Evolutionary conservation across 176 grass and related monocot species (phyloP), one percentile per base, ranked within the genome.

Genomic region (Zizania latifolia): DNA sequence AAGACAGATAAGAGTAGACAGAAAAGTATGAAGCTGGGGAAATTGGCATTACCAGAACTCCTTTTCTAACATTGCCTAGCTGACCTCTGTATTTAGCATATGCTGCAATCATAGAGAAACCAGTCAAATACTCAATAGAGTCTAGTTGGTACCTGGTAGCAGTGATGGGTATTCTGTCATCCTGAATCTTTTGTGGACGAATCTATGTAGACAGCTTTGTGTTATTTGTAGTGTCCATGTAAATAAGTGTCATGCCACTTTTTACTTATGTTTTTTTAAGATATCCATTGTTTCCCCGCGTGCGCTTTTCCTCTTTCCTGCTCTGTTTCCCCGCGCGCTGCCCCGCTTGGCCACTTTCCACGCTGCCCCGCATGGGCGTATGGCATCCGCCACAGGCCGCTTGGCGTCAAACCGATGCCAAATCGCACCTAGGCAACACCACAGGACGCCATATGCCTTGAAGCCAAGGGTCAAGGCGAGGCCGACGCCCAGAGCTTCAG

Each of bases 1-100:
- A 32, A 51, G 39, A 21, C 26, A 75, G 8, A 36, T 56, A 74
- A 40, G 27, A 80, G 59, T 61, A n/a, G 41, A 28, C 15, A 68
- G 21, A 68, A 71, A 24, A 70, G n/a, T 21, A 78, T 66, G 30
- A 82, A 68, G 33, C 34, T 71, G 56, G 59, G 26, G 66, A 34
- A 76, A 70, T 78, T 62, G 37, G 76, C 34, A 65, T 88, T 98
- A 98, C 95, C 84, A 98, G 61, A 24, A 92, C 95, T 74, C 95
- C 95, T 88, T 98, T 98, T 71, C 95, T 92, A 76, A 98, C 95
- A 78, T 80, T 93, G 80, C 95, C 95, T 26, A 98, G 86, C 74
- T 28, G 72, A 59, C 95, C 95, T 80, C 89, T 88, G 87, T 92
- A 88, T 87, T 98, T 98, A 53, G 95, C 88, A 88, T 98, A 98